These are phyloP conservation scores for Setaria italica DNA, from an alignment of 202 grass and related monocot species.

Conservation along the genomic window DNA sequence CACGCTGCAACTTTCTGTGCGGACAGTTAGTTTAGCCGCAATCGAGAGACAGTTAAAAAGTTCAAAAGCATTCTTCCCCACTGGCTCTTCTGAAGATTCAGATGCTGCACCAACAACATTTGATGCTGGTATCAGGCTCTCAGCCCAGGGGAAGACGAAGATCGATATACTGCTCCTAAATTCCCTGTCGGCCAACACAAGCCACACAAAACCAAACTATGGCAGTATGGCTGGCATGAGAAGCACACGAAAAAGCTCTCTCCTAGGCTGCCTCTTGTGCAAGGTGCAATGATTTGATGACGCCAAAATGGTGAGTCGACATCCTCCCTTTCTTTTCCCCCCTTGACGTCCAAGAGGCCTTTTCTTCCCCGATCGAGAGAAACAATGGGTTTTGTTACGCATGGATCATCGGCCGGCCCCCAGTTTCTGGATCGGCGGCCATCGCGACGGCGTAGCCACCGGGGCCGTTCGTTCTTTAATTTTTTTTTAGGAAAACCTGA, in stretches of 20 bases:
- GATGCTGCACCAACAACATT: slow-evolving; percentile 6
- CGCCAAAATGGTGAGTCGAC: slow-evolving; percentile 11
- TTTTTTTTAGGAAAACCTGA: too few species aligned
- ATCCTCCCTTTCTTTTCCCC: too few species aligned
- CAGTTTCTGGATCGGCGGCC: slow-evolving; percentile 6
- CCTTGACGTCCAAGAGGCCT: background rate
- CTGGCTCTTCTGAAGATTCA: background rate
- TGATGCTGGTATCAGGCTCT: background rate
- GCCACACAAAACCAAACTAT: background rate
- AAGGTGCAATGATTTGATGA: slow-evolving; percentile 12
- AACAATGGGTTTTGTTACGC: slow-evolving; percentile 3
- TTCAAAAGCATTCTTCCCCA: background rate
- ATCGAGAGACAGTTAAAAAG: background rate
- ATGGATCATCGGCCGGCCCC: background rate
- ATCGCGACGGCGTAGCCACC: too few species aligned
- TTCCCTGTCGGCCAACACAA: background rate
- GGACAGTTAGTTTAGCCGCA: background rate
- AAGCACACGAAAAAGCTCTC: background rate
- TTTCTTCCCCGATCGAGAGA: background rate
- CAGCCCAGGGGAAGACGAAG: background rate
- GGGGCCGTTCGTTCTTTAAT: too few species aligned
- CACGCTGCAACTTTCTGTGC: background rate
- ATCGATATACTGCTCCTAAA: background rate
- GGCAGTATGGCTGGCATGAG: background rate
- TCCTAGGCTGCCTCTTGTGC: background rate